A percentile compares a stretch with the other conserved stretches of the same genome.
Evolutionary conservation across 2,329 filamentous ascomycete species (phyloP).

Genomic region (Claviceps humidiphila): DNA sequence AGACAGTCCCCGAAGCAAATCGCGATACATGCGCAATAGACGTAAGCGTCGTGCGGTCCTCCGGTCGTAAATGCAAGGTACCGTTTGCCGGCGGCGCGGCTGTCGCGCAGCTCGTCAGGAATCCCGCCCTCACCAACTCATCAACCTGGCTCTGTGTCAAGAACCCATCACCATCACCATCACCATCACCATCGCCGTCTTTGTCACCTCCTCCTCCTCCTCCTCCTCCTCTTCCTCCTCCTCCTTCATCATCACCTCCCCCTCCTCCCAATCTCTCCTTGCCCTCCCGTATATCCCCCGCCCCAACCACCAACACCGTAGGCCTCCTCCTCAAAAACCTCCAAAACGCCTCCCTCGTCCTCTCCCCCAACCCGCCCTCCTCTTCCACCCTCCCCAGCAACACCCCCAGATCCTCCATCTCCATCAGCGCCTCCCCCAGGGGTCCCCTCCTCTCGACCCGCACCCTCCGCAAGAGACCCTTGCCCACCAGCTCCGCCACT

Average conservation of each 20-base stretch:
- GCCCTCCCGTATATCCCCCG: background rate
- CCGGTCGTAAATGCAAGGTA: conserved; percentile 32
- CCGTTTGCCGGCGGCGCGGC: conserved; percentile 19
- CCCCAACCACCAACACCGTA: background rate
- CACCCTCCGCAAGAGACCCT: conserved; percentile 47
- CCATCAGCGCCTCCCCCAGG: conserved; percentile 52
- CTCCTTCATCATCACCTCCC: background rate
- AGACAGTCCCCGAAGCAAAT: conserved; percentile 55
- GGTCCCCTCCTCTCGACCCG: conserved; percentile 47
- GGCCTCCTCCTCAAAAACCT: conserved; percentile 33
- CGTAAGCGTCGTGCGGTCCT: conserved; percentile 41
- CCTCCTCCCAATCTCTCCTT: too few relatives aligned
- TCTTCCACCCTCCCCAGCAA: conserved; percentile 22
- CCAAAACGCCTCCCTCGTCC: conserved; percentile 37
- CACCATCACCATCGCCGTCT: background rate
- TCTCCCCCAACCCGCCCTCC: conserved; percentile 20
- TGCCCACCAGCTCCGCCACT: conserved; percentile 44
- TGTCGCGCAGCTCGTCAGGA: conserved; percentile 40
- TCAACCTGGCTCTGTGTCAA: conserved; percentile 36
- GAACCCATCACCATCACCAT: conserved; percentile 3
- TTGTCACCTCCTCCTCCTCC: background rate
- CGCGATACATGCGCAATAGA: conserved; percentile 49
- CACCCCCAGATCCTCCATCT: conserved; percentile 40
- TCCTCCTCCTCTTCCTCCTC: background rate
- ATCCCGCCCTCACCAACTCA: conserved; percentile 50